Base-by-base conservation (phyloP, 345 rosid genomes). In the Crucihimalaya himalaica region DNA sequence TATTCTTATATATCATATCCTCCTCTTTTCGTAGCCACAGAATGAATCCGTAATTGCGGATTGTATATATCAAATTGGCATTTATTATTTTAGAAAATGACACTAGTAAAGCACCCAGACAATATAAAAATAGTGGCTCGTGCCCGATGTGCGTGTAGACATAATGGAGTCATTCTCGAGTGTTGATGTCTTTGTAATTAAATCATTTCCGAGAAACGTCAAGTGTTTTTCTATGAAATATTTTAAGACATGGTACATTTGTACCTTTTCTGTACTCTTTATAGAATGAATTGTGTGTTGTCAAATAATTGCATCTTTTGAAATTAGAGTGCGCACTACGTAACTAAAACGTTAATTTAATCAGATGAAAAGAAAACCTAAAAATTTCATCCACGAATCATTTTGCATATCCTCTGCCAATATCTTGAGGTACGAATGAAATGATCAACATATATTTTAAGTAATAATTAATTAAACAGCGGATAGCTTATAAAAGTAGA, bases 181-280 rank as follows among this genome's bases (percentile, higher is more conserved):
- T 67, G 53, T 39, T 37, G 27, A 15, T 68, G 75, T 61, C 57
- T 59, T 40, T 53, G 50, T 61, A 56, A 32, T 54, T 53, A 70
- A 34, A 64, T 64, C 43, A 28, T 53, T 70, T 16, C 9, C 19
- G 32, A 35, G 65, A 68, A 34, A 31, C 23, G 50, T 76, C 66
- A 46, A 69, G 71, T 54, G 65, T 15, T 63, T 56, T 28, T 65
- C 39, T 47, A 20, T 48, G 39, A 52, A 63, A 48, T 64, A 50
- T 69, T 40, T 48, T 19, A 57, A 76, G 42, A 8, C 70, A 19
- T 62, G 65, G 43, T 63, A 62, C 66, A 69, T 55, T 25, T 54
- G 80, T 76, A 76, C 71, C 54, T 63, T 61, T 76, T 3, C 20
- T 69, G 79, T 76, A 76, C 79, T 75, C 74, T 68, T 53, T 52